Evolutionary conservation across 1,139 yeast species (phyloP), one percentile per base, ranked within the genome.

Genomic region (Magnusiomyces ingens): DNA sequence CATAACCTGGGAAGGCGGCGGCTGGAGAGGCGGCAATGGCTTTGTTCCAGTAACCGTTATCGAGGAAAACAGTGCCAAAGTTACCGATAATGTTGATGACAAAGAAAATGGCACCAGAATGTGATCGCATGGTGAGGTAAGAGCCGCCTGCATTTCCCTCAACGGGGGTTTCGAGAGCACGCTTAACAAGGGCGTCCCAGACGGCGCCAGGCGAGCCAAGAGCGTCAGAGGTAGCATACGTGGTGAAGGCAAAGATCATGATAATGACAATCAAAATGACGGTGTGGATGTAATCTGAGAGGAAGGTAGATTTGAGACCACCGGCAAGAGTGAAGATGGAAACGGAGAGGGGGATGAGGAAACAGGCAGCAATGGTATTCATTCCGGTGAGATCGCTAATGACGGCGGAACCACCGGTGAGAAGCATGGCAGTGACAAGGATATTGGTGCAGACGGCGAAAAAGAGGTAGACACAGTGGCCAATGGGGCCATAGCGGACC

Each of bases 361-460:
- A 84, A 69, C 89, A 81, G 1, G 90, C 87, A 13, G 96, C 96
- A 26, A 82, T 84, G 6, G 84, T 78, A 66, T 82, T 74, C 90
- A 89, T 87, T 1, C 95, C 96, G 2, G 96, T 87, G 57, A 87
- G 73, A 62, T 82, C 85, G 59, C 73, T 75, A 53, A 89, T 82
- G 12, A 85, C 86, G 1, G 94, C 91, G 46, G 93, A 81, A 38
- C 95, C 96, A 57, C 96, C 95, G 11, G 90, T 84, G 51, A 90
- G 73, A 51, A 89, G 77, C 94, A 88, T 86, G 32, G 93, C 91
- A 22, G 95, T 86, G 54, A 89, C 96, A 59, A 89, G 75, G 57
- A 89, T 80, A 64, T 90, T 89, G 52, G 95, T 86, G n/a, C 89
- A 89, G 52, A 87, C 71, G 6, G 93, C 96, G 73, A 86, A 89